Base-by-base conservation (phyloP, 2,329 filamentous ascomycete species). In the Ophiostoma ips region DNA sequence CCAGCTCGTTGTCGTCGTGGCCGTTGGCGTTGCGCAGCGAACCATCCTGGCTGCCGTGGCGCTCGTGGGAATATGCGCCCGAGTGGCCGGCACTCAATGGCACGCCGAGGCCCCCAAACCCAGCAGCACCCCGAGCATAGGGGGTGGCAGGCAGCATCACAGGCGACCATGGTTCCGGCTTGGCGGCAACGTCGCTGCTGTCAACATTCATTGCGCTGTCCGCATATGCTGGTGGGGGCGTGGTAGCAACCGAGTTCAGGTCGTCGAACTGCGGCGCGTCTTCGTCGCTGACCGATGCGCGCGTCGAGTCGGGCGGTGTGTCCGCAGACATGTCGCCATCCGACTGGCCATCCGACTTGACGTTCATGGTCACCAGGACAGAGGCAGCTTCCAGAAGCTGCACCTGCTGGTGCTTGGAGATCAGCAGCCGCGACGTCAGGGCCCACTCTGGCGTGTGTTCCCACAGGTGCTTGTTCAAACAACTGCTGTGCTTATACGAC, bases 401-500 rank as follows among this genome's bases (percentile, higher is more conserved):
- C 49, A 98, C 92, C 71, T 98, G 92, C 69, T 98, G 92, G 67
- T 98, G 92, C 76, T 98, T 98, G 60, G 90, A 96, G 60, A 98
- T 96, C 64, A 96, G 81, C 63, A 96, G 75, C 71, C 96, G 96
- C 59, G 92, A 96, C 50, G 92, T 98, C 65, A 84, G 83, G 48
- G 89, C 86, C 92, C 92, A 98, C 71, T 95, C 87, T 58, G 92
- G 90, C 66, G 94, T 94, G 69, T 98, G 92, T 72, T 98, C 92
- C 92, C 92, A 98, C 92, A 95, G 84, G 82, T 98, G 92, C 80
- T 96, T 98, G 67, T 87, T 94, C 75, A 98, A 81, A 81, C 92
- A 98, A 75, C 92, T 96, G 81, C 89, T 94, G 77, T 98, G 92
- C 81, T 98, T 98, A 80, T 98, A 98, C 71, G 88, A 88, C 77